Conservation (phyloP, 2,329 filamentous ascomycete genomes). For the Fusarium sp. region DNA sequence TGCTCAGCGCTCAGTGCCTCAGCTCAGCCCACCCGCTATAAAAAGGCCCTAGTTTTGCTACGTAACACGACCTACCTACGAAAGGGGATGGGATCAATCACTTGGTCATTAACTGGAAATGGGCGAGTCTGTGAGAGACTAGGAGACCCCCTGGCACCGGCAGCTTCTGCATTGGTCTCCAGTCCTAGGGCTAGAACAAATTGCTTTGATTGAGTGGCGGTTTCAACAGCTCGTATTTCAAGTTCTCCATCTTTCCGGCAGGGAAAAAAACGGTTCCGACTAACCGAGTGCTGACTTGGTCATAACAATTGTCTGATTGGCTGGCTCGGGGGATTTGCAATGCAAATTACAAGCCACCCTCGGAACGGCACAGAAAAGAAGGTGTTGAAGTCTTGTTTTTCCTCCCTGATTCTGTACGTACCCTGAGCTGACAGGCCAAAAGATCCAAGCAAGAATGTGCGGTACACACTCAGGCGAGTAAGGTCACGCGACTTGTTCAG, state of each 20-base stretch:
- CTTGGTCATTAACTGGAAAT: conserved; percentile 17
- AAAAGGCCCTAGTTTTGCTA: conserved; percentile 13
- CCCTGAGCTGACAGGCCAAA: not conserved
- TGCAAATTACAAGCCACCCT: conserved; percentile 9
- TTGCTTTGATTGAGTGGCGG: conserved; percentile 19
- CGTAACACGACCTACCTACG: conserved; percentile 6
- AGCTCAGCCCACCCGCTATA: not conserved
- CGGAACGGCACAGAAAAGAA: not conserved
- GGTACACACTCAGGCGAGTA: not conserved
- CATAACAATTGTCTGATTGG: conserved; percentile 16
- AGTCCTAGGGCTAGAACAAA: conserved; percentile 15
- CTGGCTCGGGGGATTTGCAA: not conserved
- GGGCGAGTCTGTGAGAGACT: not conserved
- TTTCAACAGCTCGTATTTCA: conserved; percentile 32
- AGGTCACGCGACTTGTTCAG: conserved; percentile 1
- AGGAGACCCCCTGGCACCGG: conserved; percentile 14
- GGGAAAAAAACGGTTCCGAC: conserved; percentile 10
- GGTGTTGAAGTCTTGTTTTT: no score
- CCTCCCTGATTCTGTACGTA: no score
- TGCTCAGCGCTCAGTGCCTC: not conserved
- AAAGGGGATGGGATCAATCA: not conserved
- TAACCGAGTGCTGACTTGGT: conserved; percentile 22
- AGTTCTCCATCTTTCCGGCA: conserved; percentile 1
- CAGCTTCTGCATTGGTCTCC: conserved; percentile 14
- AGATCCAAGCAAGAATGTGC: not conserved